phyloP scores from a whole-genome alignment of 768 basidiomycete genomes.

The Tulasnella calospora region DNA sequence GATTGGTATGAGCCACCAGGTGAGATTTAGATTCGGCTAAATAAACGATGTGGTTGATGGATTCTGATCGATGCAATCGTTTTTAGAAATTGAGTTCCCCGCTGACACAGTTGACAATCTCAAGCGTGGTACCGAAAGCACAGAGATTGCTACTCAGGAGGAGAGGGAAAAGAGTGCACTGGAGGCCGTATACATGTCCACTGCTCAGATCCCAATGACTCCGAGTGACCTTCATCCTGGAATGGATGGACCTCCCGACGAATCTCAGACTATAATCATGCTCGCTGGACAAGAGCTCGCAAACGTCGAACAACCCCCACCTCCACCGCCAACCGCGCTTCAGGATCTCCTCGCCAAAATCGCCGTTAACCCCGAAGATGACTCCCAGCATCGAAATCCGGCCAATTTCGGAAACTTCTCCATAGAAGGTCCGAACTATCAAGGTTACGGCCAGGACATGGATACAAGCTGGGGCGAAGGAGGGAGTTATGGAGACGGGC shows the following conservation, averaged over 20 bases:
- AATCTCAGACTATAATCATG: constrained; percentile 64
- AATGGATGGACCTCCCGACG: constrained; percentile 60
- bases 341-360: constrained; percentile 26
- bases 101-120: constrained; percentile 46
- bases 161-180: constrained; percentile 73
- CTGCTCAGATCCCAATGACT: constrained; percentile 69
- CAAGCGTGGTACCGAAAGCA: constrained; percentile 58
- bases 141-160: constrained; percentile 67
- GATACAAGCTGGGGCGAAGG: constrained; percentile 9
- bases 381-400: not conserved
- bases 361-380: constrained; percentile 11
- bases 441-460: constrained; percentile 3
- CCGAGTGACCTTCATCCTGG: constrained; percentile 27
- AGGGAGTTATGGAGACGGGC: not conserved
- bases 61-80: constrained; percentile 28
- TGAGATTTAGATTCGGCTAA: constrained; percentile 42
- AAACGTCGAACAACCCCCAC: constrained; percentile 15
- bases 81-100: constrained; percentile 55
- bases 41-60: constrained; percentile 9
- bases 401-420: not conserved
- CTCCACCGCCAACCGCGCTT: not conserved
- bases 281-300: constrained; percentile 58
- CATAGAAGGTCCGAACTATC: not conserved
- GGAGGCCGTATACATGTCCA: constrained; percentile 65
- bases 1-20: constrained; percentile 81